Conservation (phyloP, 1,284 basidiomycete genomes). For the Melanopsichium pennsylvanicum region DNA sequence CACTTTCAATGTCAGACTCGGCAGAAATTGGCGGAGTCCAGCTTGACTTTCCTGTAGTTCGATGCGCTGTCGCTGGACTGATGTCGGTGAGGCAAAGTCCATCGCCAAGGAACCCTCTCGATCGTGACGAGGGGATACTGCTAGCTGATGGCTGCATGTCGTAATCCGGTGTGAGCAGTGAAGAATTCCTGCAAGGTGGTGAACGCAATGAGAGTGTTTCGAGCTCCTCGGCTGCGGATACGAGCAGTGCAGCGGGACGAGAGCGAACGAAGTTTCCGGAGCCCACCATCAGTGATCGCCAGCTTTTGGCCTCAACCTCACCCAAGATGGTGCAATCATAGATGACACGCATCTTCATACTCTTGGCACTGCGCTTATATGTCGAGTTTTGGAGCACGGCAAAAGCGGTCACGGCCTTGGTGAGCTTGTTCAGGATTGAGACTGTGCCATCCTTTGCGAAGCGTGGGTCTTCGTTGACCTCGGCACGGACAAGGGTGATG, state of each 20-base stretch:
- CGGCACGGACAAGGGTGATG: conserved; percentile 68
- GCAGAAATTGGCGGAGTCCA: not conserved
- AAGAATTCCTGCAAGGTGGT: conserved; percentile 18
- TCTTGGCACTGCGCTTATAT: conserved; percentile 65
- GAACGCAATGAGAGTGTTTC: conserved; percentile 23
- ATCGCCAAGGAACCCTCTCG: conserved; percentile 36
- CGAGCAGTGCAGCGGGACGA: conserved; percentile 12
- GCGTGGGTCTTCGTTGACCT: conserved; percentile 64
- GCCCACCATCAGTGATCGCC: conserved; percentile 52
- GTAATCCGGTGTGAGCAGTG: conserved; percentile 11
- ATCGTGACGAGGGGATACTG: conserved; percentile 12
- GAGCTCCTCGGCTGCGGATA: conserved; percentile 15
- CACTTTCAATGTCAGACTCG: not conserved
- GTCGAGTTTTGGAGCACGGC: conserved; percentile 69
- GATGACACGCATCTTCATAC: conserved; percentile 66
- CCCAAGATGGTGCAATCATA: conserved; percentile 69
- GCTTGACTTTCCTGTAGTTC: conserved; percentile 1
- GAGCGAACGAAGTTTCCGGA: conserved; percentile 45
- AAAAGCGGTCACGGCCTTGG: conserved; percentile 70
- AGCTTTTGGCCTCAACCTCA: conserved; percentile 62
- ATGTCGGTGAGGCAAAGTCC: conserved; percentile 49
- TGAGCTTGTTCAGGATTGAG: conserved; percentile 61
- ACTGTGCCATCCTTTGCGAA: conserved; percentile 62
- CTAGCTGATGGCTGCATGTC: not conserved
- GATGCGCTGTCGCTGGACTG: conserved; percentile 1